These are phyloP conservation scores for Tripterygium wilfordii DNA, from an alignment of 177 flowering plant genomes.

Conservation along the genomic window DNA sequence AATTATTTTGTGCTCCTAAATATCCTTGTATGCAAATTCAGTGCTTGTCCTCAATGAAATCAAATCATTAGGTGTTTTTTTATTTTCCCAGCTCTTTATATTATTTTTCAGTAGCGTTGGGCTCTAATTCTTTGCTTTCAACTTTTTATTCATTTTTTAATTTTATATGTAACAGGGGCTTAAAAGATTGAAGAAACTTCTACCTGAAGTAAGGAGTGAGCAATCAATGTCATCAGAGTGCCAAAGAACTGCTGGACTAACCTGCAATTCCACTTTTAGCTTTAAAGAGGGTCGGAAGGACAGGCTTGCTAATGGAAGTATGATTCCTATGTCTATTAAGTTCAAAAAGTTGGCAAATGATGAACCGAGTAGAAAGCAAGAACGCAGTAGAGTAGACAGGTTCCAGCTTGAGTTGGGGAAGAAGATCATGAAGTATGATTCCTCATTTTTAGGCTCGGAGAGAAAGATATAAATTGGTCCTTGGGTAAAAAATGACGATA, in stretches of 20 bases:
- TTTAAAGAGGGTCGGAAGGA: no score
- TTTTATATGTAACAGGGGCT: constrained; percentile 66
- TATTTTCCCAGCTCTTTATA: no score
- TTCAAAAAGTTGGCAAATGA: constrained; percentile 31
- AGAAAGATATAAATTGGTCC: constrained; percentile 26
- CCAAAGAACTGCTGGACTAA: background rate
- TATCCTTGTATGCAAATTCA: no score
- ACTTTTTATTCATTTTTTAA: background rate
- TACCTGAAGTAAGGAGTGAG: constrained; percentile 31
- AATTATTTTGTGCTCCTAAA: no score
- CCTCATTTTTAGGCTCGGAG: constrained; percentile 32
- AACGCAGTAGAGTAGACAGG: constrained; percentile 25
- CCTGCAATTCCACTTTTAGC: background rate
- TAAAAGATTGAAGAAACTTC: constrained; percentile 59
- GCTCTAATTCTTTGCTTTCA: background rate
- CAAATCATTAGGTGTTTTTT: no score
- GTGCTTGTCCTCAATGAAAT: no score
- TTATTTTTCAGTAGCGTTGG: no score
- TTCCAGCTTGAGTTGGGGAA: constrained; percentile 23
- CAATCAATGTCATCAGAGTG: constrained; percentile 21
- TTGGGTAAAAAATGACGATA: constrained; percentile 11
- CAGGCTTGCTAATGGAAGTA: constrained; percentile 24
- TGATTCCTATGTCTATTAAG: constrained; percentile 39
- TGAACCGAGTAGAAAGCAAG: constrained; percentile 27
- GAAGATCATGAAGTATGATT: constrained; percentile 55